phyloP scores from a whole-genome alignment of 768 basidiomycete genomes.

The Tremella yokohamensis region DNA sequence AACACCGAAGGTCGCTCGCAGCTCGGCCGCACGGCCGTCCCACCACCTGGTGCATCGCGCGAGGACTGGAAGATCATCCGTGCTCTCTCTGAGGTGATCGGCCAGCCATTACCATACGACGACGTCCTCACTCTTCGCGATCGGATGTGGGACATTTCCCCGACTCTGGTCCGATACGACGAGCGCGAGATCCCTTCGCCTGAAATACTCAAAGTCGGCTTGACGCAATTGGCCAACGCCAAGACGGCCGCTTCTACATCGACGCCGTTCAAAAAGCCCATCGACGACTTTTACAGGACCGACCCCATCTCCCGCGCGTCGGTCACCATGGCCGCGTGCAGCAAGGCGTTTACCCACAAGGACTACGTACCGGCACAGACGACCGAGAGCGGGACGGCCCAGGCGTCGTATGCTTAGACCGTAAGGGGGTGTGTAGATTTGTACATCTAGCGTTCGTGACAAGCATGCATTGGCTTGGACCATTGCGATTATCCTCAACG shows the following conservation, averaged over 20 bases:
- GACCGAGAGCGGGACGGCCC: slow-evolving; percentile 30
- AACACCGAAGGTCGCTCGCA: slow-evolving; percentile 95
- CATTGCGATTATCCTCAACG: too few species aligned
- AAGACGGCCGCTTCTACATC: slow-evolving; percentile 56
- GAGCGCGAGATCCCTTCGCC: slow-evolving; percentile 69
- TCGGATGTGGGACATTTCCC: slow-evolving; percentile 94
- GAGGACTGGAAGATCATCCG: slow-evolving; percentile 98
- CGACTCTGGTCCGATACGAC: slow-evolving; percentile 81
- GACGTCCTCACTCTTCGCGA: slow-evolving; percentile 78
- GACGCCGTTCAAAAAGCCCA: slow-evolving; percentile 68
- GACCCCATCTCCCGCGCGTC: slow-evolving; percentile 90
- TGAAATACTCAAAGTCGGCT: slow-evolving; percentile 68
- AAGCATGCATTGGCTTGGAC: too few species aligned
- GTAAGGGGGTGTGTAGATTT: too few species aligned
- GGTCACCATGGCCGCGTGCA: slow-evolving; percentile 93
- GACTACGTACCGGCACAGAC: slow-evolving; percentile 37
- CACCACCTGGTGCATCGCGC: slow-evolving; percentile 87
- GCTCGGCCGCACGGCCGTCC: slow-evolving; percentile 82
- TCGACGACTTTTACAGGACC: slow-evolving; percentile 92
- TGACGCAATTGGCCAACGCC: slow-evolving; percentile 60
- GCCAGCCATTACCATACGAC: slow-evolving; percentile 78
- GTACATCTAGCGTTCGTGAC: too few species aligned
- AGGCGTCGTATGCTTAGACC: slow-evolving; percentile 18
- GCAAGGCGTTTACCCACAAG: slow-evolving; percentile 71
- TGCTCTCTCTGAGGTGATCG: slow-evolving; percentile 85